These are phyloP conservation scores for Capronia epimyces DNA, from an alignment of 2,329 filamentous ascomycete genomes.

Conservation along the genomic window DNA sequence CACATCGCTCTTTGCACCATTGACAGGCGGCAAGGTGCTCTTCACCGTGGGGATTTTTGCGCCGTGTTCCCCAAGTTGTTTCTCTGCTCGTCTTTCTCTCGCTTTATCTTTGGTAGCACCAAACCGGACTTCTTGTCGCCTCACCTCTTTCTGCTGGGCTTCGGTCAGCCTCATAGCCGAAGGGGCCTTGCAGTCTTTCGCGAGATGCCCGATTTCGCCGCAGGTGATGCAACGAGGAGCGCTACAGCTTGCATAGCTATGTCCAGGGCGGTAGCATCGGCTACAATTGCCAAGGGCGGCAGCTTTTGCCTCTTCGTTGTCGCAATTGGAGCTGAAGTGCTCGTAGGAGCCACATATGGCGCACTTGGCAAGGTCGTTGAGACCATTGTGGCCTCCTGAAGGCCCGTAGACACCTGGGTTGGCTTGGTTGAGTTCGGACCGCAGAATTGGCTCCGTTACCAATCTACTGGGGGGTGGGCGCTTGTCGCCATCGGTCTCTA, in stretches of 20 bases:
- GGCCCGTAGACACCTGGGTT: slow-evolving; percentile 32
- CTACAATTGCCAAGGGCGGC: slow-evolving; percentile 38
- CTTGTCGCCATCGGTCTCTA: background rate
- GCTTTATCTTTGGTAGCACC: slow-evolving; percentile 34
- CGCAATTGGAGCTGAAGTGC: slow-evolving; percentile 43
- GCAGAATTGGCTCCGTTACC: background rate
- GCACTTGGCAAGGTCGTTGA: slow-evolving; percentile 42
- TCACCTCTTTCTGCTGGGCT: slow-evolving; percentile 35
- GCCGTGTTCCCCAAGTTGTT: slow-evolving; percentile 42
- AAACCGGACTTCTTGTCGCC: slow-evolving; percentile 37
- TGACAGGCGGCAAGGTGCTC: slow-evolving; percentile 17
- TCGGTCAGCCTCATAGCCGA: slow-evolving; percentile 35
- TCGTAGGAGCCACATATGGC: slow-evolving; percentile 43
- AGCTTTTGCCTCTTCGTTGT: slow-evolving; percentile 41
- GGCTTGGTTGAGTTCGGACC: background rate
- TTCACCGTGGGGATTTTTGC: slow-evolving; percentile 39
- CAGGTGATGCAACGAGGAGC: slow-evolving; percentile 42
- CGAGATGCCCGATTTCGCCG: slow-evolving; percentile 41
- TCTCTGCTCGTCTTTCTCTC: slow-evolving; percentile 37
- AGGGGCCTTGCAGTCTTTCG: slow-evolving; percentile 32
- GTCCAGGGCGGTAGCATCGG: slow-evolving; percentile 39
- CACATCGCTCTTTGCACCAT: slow-evolving; percentile 1
- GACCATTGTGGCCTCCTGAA: slow-evolving; percentile 41
- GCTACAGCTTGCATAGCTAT: slow-evolving; percentile 37
- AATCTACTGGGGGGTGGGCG: background rate